Conservation (phyloP, 306 rosid species). For the barrel medic (Medicago truncatula) region DNA sequence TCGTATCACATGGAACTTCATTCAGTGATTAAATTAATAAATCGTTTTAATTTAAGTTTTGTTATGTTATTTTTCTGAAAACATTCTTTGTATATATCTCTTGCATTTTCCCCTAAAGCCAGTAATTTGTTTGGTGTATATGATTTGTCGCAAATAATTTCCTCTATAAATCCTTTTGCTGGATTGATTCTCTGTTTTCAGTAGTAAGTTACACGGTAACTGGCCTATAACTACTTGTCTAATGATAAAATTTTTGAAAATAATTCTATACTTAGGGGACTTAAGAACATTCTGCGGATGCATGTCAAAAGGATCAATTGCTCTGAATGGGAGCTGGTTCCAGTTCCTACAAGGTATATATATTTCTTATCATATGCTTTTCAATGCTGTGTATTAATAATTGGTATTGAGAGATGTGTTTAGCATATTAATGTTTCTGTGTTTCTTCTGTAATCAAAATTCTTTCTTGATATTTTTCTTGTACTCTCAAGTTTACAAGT, state of each 20-base stretch:
- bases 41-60: not conserved
- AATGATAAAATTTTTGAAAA: constrained; percentile 2
- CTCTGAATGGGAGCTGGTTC: constrained; percentile 84
- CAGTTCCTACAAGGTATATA: constrained; percentile 82
- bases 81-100: not conserved
- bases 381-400: constrained; percentile 12
- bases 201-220: not conserved
- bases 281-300: constrained; percentile 77
- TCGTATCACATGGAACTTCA: no score
- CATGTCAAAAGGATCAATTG: constrained; percentile 79
- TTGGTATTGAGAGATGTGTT: not conserved
- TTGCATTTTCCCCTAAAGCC: not conserved
- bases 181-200: not conserved
- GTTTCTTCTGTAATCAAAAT: not conserved
- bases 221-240: constrained; percentile 3
- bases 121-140: not conserved
- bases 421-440: not conserved
- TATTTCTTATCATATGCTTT: not conserved
- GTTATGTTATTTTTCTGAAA: not conserved
- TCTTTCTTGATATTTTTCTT: not conserved
- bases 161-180: not conserved
- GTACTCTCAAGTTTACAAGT: not conserved
- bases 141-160: constrained; percentile 1
- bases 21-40: no score
- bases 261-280: constrained; percentile 70